These are phyloP conservation scores for Simmondsia chinensis DNA, from an alignment of 148 eudicot species.

Conservation along the genomic window DNA sequence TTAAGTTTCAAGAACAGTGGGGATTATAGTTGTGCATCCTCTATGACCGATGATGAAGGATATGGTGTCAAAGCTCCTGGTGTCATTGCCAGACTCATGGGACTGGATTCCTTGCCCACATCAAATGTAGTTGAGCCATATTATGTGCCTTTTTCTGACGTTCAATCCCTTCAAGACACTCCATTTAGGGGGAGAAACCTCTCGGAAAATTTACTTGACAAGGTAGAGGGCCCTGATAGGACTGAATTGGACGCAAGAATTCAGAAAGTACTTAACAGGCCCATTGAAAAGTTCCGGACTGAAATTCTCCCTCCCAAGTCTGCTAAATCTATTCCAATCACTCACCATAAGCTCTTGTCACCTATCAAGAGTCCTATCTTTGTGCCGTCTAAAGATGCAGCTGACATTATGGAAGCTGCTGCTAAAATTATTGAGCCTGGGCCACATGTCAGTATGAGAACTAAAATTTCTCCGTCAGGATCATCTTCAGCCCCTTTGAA, in stretches of 20 bases:
- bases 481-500: conserved; percentile 61
- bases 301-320: conserved; percentile 83
- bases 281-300: conserved; percentile 76
- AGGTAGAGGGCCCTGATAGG: conserved; percentile 26
- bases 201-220: conserved; percentile 25
- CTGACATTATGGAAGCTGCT: conserved; percentile 91
- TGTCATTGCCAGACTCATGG: conserved; percentile 95
- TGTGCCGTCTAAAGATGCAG: conserved; percentile 55
- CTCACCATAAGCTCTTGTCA: conserved; percentile 86
- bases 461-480: conserved; percentile 40
- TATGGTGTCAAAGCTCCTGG: conserved; percentile 59
- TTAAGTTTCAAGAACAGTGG: conserved; percentile 60
- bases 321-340: conserved; percentile 77
- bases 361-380: conserved; percentile 76
- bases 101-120: conserved; percentile 75
- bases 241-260: conserved; percentile 30
- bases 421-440: conserved; percentile 69
- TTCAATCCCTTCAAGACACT: conserved; percentile 49
- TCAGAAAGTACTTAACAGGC: conserved; percentile 35
- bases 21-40: conserved; percentile 80
- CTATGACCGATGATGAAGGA: conserved; percentile 75
- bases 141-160: conserved; percentile 52
- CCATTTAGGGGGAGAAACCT: conserved; percentile 33
- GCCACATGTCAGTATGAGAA: conserved; percentile 32
- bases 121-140: conserved; percentile 41